Evolutionary conservation across 2,329 filamentous ascomycete species (phyloP).

Genomic region (Fusarium buxicola): DNA sequence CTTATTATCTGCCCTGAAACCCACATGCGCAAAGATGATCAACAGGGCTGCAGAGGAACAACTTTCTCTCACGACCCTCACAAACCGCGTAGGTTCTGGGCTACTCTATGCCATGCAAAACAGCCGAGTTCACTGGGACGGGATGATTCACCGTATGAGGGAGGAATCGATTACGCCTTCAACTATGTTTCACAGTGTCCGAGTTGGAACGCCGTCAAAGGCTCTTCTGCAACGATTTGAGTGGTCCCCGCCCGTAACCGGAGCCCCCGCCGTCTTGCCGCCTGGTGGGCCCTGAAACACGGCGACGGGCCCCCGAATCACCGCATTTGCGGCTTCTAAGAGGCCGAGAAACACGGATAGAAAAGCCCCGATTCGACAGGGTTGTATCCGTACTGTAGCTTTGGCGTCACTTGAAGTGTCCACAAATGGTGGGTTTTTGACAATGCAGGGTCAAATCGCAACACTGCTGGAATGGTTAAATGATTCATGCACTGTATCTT

Average conservation of each 20-base stretch:
- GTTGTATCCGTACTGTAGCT: background rate
- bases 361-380: slow-evolving; percentile 24
- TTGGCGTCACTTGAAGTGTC: slow-evolving; percentile 6
- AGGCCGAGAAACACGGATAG: slow-evolving; percentile 1
- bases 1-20: slow-evolving; percentile 14
- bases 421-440: background rate
- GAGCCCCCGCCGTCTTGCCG: slow-evolving; percentile 16
- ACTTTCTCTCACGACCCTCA: background rate
- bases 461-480: slow-evolving; percentile 2
- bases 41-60: slow-evolving; percentile 5
- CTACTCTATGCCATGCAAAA: no score
- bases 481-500: slow-evolving; percentile 34
- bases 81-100: background rate
- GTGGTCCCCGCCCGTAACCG: slow-evolving; percentile 7
- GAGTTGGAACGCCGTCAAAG: background rate
- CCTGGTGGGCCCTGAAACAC: slow-evolving; percentile 30
- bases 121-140: background rate
- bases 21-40: slow-evolving; percentile 15
- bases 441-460: slow-evolving; percentile 9
- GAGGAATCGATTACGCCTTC: background rate
- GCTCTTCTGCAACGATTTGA: slow-evolving; percentile 1
- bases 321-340: slow-evolving; percentile 8
- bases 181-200: slow-evolving; percentile 2
- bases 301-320: slow-evolving; percentile 23
- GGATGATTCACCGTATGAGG: slow-evolving; percentile 5